phyloP scores from a whole-genome alignment of 1,284 basidiomycete species.

The Ganoderma leucocontextum region DNA sequence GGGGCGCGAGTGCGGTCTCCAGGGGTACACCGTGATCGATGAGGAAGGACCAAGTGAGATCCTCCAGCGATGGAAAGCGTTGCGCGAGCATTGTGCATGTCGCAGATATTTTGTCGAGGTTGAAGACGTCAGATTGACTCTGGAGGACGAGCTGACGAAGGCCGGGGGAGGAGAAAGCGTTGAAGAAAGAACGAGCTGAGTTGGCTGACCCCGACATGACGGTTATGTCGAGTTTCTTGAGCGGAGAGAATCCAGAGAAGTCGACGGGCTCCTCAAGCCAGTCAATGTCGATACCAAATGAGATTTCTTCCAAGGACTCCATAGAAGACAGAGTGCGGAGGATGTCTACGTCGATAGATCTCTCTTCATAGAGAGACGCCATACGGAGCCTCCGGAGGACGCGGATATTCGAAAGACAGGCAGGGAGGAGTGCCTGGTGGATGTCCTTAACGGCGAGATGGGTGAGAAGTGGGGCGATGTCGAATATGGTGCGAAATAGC shows the following conservation, averaged over 20 bases:
- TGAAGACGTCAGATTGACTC: not conserved
- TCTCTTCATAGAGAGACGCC: not conserved
- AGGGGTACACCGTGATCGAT: not conserved
- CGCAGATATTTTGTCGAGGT: not conserved
- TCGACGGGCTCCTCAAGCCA: not conserved
- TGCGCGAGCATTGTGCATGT: not conserved
- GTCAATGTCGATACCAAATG: not conserved
- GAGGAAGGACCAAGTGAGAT: not conserved
- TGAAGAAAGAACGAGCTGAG: not conserved
- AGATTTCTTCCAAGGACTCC: not conserved
- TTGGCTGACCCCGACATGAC: not conserved
- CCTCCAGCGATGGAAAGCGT: not conserved
- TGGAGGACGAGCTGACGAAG: not conserved
- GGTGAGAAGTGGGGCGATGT: not conserved
- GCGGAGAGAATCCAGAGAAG: not conserved
- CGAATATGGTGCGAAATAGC: not conserved
- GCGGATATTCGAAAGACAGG: not conserved
- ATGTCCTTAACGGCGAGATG: not conserved
- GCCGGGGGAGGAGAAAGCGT: not conserved
- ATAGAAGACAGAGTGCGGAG: not conserved
- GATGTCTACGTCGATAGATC: not conserved
- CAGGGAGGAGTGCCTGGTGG: not conserved
- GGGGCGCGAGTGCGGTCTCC: not conserved
- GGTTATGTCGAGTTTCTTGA: not conserved
- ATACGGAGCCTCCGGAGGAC: not conserved